phyloP scores from a whole-genome alignment of 805 yeast genomes.

The Teunomyces barrocoloradensis region DNA sequence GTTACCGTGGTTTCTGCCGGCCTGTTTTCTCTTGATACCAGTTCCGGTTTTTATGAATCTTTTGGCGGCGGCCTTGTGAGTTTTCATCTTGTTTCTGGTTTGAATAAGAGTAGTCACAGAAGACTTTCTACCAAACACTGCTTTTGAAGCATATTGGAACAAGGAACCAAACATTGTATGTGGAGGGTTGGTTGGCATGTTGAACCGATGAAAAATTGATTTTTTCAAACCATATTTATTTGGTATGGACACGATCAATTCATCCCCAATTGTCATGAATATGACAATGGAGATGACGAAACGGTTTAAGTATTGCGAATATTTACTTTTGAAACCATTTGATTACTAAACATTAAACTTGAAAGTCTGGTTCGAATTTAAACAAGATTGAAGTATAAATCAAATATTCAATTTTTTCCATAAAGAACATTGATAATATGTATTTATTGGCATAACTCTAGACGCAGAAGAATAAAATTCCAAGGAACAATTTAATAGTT shows the following conservation, averaged over 20 bases:
- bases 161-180: conserved; percentile 10
- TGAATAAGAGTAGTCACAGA: conserved; percentile 28
- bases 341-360: too few relatives aligned
- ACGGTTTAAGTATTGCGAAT: too few relatives aligned
- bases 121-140: conserved; percentile 18
- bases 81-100: conserved; percentile 55
- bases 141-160: conserved; percentile 14
- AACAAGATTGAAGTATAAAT: too few relatives aligned
- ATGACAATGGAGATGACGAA: too few relatives aligned
- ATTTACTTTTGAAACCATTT: too few relatives aligned
- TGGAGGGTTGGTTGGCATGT: not conserved
- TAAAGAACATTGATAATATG: too few relatives aligned
- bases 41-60: conserved; percentile 77
- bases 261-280: too few relatives aligned
- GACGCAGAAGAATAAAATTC: too few relatives aligned
- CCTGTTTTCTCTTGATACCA: conserved; percentile 55
- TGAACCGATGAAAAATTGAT: not conserved
- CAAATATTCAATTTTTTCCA: too few relatives aligned
- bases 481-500: too few relatives aligned
- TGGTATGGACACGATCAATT: not conserved
- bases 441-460: too few relatives aligned
- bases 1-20: conserved; percentile 92
- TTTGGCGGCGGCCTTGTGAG: conserved; percentile 84
- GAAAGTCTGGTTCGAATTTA: too few relatives aligned
- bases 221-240: not conserved